Base-by-base conservation (phyloP, 306 rosid species). In the Gynostemma pentaphyllum region DNA sequence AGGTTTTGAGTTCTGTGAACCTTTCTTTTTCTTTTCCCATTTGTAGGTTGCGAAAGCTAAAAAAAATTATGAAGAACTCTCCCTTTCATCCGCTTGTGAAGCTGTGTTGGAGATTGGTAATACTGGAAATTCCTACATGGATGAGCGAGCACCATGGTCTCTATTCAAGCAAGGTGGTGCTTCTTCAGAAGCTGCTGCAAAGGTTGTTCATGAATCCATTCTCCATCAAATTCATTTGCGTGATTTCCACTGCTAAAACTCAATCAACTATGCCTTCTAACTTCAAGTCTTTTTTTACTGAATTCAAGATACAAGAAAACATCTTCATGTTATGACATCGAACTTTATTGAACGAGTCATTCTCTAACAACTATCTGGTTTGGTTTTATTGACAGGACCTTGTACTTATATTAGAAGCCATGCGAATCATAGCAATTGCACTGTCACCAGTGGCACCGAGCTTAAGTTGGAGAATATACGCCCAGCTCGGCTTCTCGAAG, bases 101-200 rank as follows among this genome's bases (percentile, higher is more conserved):
- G 85, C 94, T 76, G 83, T 88, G 64, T 60, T 88, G 51, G 95
- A 86, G 80, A 88, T 92, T 26, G 91, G 92, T 22, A 84, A 86
- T 84, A 86, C 75, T 32, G 98, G 98, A 62, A 92, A 92, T 76
- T 76, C 68, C 44, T 88, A 85, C 74, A 84, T 92, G 88, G 87
- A 91, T 65, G 96, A 79, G 45, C 86, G 74, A 52, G 95, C 98
- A 1, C 96, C 98, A 5, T 88, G 98, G 98, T 88, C 87, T 71
- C 94, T 82, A 64, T 92, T 92, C 78, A 92, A 86, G 86, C 83
- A 88, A 74, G 96, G 90, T 21, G 90, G 81, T 46, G 64, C 77
- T 73, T 85, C 94, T 53, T 80, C 86, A 51, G 92, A 85, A 57
- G 81, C 82, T 12, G 96, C 98, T 59, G 92, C 95, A 49, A 86